Percentiles rank a stretch among this genome's conserved stretches.
Evolutionary conservation across 169 alveolate species (phyloP).

Genomic region (Plasmodium reichenowi): DNA sequence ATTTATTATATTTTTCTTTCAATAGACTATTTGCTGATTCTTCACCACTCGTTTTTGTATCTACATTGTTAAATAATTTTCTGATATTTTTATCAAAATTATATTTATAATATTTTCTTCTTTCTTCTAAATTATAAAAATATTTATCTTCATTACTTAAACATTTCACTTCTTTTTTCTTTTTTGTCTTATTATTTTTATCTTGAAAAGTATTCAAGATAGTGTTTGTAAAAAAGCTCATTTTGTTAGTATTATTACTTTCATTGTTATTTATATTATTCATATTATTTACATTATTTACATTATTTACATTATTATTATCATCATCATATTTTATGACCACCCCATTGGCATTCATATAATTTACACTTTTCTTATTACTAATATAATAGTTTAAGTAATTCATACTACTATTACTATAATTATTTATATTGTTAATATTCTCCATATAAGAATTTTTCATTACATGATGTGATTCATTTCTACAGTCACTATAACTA

Average conservation of each 20-base stretch:
- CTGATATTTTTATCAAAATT: conserved; percentile 31
- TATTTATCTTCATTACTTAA: not conserved
- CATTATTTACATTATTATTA: conserved; percentile 3
- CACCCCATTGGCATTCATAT: conserved; percentile 11
- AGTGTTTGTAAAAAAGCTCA: not conserved
- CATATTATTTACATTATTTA: not conserved
- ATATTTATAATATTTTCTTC: conserved; percentile 5
- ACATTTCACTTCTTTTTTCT: conserved; percentile 5
- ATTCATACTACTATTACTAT: not conserved
- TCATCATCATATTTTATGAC: conserved; percentile 27
- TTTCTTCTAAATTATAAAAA: conserved; percentile 40
- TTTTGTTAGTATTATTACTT: conserved; percentile 9
- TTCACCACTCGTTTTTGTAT: conserved; percentile 50
- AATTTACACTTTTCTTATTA: not conserved
- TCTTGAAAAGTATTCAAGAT: conserved; percentile 3
- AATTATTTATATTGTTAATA: not conserved
- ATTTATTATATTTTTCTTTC: conserved; percentile 40
- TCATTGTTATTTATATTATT: not conserved
- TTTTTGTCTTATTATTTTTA: not conserved
- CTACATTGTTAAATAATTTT: conserved; percentile 21
- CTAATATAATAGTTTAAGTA: not conserved
- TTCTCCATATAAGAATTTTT: not conserved
- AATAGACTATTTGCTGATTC: conserved; percentile 65
- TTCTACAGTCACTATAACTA: conserved; percentile 18
- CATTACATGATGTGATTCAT: not conserved